phyloP scores from a whole-genome alignment of 2,329 filamentous ascomycete species.

The Penicillium fuscoglaucum region DNA sequence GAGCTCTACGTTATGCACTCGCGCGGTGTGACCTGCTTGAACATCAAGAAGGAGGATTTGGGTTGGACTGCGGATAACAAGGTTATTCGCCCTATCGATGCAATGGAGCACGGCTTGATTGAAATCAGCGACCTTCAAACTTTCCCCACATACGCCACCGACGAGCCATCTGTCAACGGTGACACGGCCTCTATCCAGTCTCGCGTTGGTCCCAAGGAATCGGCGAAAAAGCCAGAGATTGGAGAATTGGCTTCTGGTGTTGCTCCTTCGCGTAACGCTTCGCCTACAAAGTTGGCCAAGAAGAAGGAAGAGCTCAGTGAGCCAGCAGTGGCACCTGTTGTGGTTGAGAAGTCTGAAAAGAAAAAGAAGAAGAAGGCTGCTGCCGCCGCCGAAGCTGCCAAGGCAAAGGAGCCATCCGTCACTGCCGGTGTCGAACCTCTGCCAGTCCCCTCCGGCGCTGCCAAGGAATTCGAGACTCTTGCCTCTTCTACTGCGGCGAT shows the following conservation, averaged over 20 bases:
- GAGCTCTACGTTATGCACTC: constrained; percentile 98
- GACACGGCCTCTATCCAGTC: constrained; percentile 38
- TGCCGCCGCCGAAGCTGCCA: constrained; percentile 38
- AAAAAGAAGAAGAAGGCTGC: constrained; percentile 65
- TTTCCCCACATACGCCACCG: constrained; percentile 44
- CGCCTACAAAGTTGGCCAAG: constrained; percentile 43
- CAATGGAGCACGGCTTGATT: constrained; percentile 70
- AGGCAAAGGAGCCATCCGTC: constrained; percentile 41
- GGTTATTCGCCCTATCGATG: constrained; percentile 75
- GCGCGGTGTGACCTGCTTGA: constrained; percentile 87
- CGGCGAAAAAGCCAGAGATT: constrained; percentile 36
- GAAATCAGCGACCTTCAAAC: constrained; percentile 68
- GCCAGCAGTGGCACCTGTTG: constrained; percentile 20
- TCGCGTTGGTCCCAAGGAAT: constrained; percentile 43
- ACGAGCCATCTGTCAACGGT: constrained; percentile 49
- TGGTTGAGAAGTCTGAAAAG: constrained; percentile 64
- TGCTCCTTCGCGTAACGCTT: constrained; percentile 33
- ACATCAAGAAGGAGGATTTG: constrained; percentile 82
- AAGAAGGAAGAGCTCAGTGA: constrained; percentile 46
- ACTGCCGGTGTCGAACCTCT: constrained; percentile 20
- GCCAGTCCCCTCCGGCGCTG: not conserved
- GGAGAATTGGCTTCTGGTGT: constrained; percentile 28
- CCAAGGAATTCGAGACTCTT: constrained; percentile 16
- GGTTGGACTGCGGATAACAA: constrained; percentile 92
- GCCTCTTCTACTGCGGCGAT: constrained; percentile 18